Conservation (phyloP, 2,329 filamentous ascomycete species). For the Sclerotinia nivalis region DNA sequence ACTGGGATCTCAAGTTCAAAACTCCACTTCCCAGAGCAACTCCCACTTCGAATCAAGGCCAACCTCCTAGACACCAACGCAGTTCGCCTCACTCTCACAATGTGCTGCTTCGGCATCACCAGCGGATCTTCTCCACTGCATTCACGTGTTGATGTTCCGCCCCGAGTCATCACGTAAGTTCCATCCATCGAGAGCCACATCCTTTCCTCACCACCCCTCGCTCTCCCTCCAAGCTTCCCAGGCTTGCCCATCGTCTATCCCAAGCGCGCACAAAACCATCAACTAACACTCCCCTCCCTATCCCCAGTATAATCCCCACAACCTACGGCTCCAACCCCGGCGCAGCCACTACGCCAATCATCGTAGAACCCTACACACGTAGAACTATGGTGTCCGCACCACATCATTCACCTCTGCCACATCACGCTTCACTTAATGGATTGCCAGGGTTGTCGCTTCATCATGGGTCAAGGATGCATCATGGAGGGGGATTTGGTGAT, state of each 20-base stretch:
- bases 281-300: background rate
- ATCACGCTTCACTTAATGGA: background rate
- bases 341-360: background rate
- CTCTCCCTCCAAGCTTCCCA: too few species aligned
- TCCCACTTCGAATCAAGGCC: too few species aligned
- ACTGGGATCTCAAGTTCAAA: background rate
- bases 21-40: background rate
- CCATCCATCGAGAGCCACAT: background rate
- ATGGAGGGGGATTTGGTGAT: background rate
- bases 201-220: background rate
- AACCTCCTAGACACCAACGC: background rate
- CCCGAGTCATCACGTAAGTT: slow-evolving; percentile 1
- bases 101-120: background rate
- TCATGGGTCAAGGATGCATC: background rate
- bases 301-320: background rate
- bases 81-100: background rate
- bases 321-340: background rate
- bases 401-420: background rate
- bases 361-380: background rate
- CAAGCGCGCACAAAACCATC: too few species aligned
- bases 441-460: background rate
- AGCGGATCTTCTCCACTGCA: background rate
- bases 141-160: background rate
- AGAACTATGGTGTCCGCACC: background rate
- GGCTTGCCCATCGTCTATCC: too few species aligned